Percentiles rank a stretch among this genome's conserved stretches.
Evolutionary conservation across 2,329 filamentous ascomycete species (phyloP).

Genomic region (Endocalyx cinctus): DNA sequence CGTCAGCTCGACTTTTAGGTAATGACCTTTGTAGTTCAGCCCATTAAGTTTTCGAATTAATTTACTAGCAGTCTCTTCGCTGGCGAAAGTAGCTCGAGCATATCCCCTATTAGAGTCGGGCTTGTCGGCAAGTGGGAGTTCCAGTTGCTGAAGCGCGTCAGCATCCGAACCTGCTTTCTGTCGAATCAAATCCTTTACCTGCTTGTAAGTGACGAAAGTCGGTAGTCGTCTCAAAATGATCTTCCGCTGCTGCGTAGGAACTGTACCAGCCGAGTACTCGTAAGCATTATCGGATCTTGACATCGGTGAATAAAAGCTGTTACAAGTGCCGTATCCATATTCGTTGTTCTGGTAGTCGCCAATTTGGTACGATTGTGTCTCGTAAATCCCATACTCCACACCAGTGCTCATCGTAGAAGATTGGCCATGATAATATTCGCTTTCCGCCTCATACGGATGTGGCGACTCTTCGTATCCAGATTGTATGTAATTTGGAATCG

Average conservation of each 20-base stretch:
- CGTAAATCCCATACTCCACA: no score
- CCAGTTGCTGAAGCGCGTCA: constrained; percentile 21
- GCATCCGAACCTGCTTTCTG: constrained; percentile 20
- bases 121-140: constrained; percentile 19
- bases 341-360: constrained; percentile 14
- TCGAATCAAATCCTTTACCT: constrained; percentile 23
- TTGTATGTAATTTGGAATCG: no score
- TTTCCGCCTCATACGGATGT: no score
- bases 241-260: constrained; percentile 22
- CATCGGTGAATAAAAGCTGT: constrained; percentile 7
- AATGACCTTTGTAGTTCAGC: constrained; percentile 19
- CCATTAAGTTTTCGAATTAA: constrained; percentile 21
- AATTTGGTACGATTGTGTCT: no score
- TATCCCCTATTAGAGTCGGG: constrained; percentile 21
- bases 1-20: constrained; percentile 18
- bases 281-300: constrained; percentile 1
- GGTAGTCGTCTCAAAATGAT: constrained; percentile 26
- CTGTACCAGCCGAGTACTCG: constrained; percentile 6
- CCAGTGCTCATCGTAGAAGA: no score
- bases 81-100: constrained; percentile 21
- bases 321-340: constrained; percentile 12
- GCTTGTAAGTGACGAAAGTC: constrained; percentile 15
- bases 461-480: no score
- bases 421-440: no score
- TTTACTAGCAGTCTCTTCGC: constrained; percentile 20